Evolutionary conservation across 108 stramenopile species (phyloP), one percentile per base, ranked within the genome.

Genomic region (Skeletonema grethae): DNA sequence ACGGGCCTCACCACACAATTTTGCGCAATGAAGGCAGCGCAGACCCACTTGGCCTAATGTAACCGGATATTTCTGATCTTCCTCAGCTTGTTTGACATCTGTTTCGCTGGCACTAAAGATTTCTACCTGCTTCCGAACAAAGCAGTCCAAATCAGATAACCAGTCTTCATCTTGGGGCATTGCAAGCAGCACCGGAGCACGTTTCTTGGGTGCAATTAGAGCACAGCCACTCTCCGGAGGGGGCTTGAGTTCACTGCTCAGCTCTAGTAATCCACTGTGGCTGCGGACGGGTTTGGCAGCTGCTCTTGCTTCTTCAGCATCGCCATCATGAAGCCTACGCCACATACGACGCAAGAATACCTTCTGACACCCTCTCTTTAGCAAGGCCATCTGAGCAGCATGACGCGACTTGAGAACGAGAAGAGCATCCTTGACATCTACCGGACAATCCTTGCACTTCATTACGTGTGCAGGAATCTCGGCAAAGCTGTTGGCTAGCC

Each of bases 321-420:
- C 30, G n/a, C 78, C 83, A 46, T 92, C 87, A 64, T 95, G 94
- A 32, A 95, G 71, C 41, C 94, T 82, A 68, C 89, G 69, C 94
- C 94, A 95, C 86, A 95, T 87, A 25, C 94, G 84, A 24, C 94
- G 86, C 66, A 95, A 89, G 64, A 89, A 95, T 7, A 93, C 89
- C 67, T 95, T 95, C 67, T 95, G 94, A 13, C 89, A 93, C 13
- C 94, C 94, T 46, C 94, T 83, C 18, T 90, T 88, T 34, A 93
- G 75, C 31, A 69, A 61, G 28, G 89, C 69, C 89, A 95, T 95
- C 67, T 95, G 92, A 1, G 82, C 86, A n/a, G 85, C 62, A 72
- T 95, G 94, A 11, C 78, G 72, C 7, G 68, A 65, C 65, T 95
- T 95, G 66, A 95, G 82, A 34, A 76, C 72, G 22, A 81, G 32